Conservation (phyloP, 495 filamentous ascomycete genomes). For the Bryoglossum gracile region DNA sequence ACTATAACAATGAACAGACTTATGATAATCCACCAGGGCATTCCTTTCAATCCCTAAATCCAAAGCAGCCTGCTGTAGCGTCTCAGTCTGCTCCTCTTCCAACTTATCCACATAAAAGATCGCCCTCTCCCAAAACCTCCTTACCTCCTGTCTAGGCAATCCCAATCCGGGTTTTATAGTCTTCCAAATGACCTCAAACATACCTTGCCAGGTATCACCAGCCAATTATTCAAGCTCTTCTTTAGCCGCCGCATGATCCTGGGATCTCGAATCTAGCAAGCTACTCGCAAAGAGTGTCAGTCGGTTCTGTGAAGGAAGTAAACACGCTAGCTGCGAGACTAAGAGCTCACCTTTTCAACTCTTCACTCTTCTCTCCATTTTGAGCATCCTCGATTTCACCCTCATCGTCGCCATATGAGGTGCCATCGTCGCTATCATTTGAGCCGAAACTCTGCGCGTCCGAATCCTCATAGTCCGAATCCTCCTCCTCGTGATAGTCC, state of each 20-base stretch:
- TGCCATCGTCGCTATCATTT: not conserved
- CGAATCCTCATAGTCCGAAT: not conserved
- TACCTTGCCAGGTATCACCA: no score
- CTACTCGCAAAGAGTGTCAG: no score
- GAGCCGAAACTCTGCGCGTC: not conserved
- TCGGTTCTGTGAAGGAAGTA: no score
- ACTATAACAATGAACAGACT: not conserved
- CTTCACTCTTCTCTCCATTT: not conserved
- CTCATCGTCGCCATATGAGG: not conserved
- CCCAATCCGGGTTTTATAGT: not conserved
- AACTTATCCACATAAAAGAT: not conserved
- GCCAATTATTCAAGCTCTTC: no score
- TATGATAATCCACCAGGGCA: not conserved
- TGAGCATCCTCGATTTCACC: not conserved
- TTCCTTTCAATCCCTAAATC: not conserved
- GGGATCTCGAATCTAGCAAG: no score
- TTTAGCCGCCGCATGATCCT: no score
- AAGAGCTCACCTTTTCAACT: no score
- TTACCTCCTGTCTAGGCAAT: not conserved
- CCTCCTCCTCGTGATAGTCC: not conserved
- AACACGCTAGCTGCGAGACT: no score
- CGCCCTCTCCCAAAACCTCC: not conserved
- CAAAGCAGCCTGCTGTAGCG: not conserved
- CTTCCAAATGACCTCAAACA: not conserved
- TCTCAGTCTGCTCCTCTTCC: not conserved